Evolutionary conservation across 345 rosid genomes (phyloP).

Genomic region (Diplotaxis tenuifolia): DNA sequence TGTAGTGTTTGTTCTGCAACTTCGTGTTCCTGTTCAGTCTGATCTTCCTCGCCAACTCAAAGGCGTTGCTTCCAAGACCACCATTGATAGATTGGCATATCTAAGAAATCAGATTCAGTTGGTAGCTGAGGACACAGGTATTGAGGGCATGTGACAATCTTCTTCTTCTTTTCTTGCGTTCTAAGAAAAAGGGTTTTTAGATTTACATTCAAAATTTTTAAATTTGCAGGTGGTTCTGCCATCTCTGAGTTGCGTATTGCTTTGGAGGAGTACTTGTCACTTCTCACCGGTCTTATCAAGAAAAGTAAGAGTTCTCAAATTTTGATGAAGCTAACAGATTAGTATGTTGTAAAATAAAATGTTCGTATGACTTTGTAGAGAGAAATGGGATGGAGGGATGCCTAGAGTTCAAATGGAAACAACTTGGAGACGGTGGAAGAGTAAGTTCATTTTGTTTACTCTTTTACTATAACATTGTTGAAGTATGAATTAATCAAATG

Average conservation of each 20-base stretch:
- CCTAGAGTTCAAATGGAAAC: slow-evolving; percentile 79
- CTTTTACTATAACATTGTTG: neutral
- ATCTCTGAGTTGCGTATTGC: slow-evolving; percentile 49
- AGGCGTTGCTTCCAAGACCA: slow-evolving; percentile 51
- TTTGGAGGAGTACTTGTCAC: slow-evolving; percentile 71
- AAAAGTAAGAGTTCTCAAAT: slow-evolving; percentile 46
- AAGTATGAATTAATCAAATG: neutral
- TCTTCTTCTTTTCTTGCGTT: slow-evolving; percentile 13
- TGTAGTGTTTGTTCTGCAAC: slow-evolving; percentile 56
- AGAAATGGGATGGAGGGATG: slow-evolving; percentile 52
- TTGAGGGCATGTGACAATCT: neutral
- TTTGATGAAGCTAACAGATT: neutral
- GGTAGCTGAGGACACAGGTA: slow-evolving; percentile 78
- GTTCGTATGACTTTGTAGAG: slow-evolving; percentile 35
- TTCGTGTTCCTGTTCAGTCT: slow-evolving; percentile 60
- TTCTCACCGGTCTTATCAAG: slow-evolving; percentile 55
- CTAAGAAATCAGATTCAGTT: slow-evolving; percentile 65
- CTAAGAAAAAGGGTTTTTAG: neutral
- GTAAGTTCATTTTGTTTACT: slow-evolving; percentile 44
- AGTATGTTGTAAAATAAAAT: neutral
- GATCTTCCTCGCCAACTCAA: slow-evolving; percentile 64
- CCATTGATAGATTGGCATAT: slow-evolving; percentile 47
- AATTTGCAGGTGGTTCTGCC: slow-evolving; percentile 59
- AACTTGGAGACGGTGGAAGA: slow-evolving; percentile 49
- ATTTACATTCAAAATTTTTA: neutral